Evolutionary conservation across 2,329 filamentous ascomycete genomes (phyloP).

Genomic region (Colletotrichum abscissum): DNA sequence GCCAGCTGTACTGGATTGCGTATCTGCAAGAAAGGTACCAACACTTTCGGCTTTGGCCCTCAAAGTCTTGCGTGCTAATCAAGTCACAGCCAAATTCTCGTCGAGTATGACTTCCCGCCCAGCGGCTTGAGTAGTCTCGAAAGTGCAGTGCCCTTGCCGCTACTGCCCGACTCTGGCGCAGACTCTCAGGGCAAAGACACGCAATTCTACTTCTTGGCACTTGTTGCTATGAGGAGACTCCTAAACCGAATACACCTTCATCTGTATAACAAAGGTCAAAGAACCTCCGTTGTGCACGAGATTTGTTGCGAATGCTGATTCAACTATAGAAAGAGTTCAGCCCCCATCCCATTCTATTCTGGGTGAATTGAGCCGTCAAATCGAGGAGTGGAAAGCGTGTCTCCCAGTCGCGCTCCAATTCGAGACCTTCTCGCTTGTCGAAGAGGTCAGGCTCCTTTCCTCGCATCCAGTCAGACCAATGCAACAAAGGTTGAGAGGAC

Average conservation of each 20-base stretch:
- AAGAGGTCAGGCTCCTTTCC: background rate
- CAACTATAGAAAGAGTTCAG: background rate
- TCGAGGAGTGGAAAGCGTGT: too few relatives aligned
- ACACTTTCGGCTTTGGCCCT: background rate
- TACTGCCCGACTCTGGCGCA: background rate
- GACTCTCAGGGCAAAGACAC: slow-evolving; percentile 5
- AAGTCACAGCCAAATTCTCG: background rate
- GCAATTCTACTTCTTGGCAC: slow-evolving; percentile 27
- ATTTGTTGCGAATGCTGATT: background rate
- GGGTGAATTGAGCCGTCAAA: background rate
- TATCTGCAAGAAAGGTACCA: background rate
- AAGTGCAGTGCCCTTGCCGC: slow-evolving; percentile 2
- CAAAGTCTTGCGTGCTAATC: background rate
- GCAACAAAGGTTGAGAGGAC: slow-evolving; percentile 9
- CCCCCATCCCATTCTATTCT: background rate
- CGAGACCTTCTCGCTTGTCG: background rate
- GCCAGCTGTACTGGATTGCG: background rate
- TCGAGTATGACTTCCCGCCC: background rate
- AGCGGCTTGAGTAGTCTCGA: slow-evolving; percentile 16
- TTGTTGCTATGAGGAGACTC: slow-evolving; percentile 24
- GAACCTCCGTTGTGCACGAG: background rate
- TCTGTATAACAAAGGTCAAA: slow-evolving; percentile 11
- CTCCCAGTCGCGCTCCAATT: too few relatives aligned
- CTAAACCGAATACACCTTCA: slow-evolving; percentile 17
- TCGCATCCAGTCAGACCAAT: background rate